phyloP scores from a whole-genome alignment of 441 rosid genomes.

The Brassica balearica region DNA sequence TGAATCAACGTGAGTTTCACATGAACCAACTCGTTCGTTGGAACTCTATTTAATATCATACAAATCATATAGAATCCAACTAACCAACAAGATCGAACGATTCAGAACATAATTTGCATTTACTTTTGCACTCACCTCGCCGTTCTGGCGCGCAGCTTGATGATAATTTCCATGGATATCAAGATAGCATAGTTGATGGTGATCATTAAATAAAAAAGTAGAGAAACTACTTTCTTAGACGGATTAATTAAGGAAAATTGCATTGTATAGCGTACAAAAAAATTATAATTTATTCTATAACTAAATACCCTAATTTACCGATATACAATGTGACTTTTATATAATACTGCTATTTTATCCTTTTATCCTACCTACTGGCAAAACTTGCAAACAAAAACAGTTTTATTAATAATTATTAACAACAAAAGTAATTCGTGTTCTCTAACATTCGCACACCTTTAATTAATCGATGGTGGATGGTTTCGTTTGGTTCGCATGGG shows the following conservation, averaged over 20 bases:
- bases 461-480: neutral
- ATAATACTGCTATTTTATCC: no score
- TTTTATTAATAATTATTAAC: no score
- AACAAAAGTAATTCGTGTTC: no score
- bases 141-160: constrained; percentile 10
- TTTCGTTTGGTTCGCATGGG: constrained; percentile 24
- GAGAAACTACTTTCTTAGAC: neutral
- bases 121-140: constrained; percentile 18
- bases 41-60: neutral
- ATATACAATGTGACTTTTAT: no score
- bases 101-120: constrained; percentile 11
- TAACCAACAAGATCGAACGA: neutral
- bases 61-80: constrained; percentile 5
- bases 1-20: constrained; percentile 34
- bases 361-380: no score
- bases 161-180: constrained; percentile 19
- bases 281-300: no score
- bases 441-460: no score
- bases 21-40: constrained; percentile 12
- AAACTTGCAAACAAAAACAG: no score
- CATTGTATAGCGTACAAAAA: no score
- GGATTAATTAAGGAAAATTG: no score
- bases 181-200: constrained; percentile 3
- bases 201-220: neutral
- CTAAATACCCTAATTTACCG: no score